phyloP scores from a whole-genome alignment of 768 basidiomycete genomes.

The Boletus fagicola region DNA sequence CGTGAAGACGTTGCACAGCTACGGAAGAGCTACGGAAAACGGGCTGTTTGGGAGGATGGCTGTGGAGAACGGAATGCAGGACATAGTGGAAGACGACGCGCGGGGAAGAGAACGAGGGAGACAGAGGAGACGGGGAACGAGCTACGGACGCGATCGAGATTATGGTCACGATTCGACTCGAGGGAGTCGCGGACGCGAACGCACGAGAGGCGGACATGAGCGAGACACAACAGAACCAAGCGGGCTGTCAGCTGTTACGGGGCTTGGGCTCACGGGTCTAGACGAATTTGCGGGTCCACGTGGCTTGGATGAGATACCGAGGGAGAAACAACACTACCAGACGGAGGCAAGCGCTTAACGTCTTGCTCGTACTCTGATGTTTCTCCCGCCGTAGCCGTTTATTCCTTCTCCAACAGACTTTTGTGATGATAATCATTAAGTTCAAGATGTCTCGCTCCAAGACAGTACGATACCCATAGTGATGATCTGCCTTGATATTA shows the following conservation, averaged over 20 bases:
- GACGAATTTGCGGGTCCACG: slow-evolving; percentile 17
- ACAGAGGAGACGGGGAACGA: slow-evolving; percentile 4
- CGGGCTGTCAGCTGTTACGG: slow-evolving; percentile 27
- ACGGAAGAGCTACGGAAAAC: slow-evolving; percentile 36
- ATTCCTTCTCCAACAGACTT: not conserved
- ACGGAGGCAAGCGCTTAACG: not conserved
- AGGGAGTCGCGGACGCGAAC: slow-evolving; percentile 14
- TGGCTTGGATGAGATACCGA: slow-evolving; percentile 12
- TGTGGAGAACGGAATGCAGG: not conserved
- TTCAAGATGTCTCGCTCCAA: not conserved
- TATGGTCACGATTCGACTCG: not conserved
- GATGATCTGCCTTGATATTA: not conserved
- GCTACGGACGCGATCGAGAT: not conserved
- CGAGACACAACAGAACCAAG: slow-evolving; percentile 11
- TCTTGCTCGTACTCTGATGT: not conserved
- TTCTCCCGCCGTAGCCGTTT: not conserved
- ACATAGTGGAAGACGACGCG: not conserved
- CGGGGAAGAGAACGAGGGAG: slow-evolving; percentile 1
- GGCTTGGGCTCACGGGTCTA: slow-evolving; percentile 27
- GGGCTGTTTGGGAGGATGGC: not conserved
- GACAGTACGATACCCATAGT: not conserved
- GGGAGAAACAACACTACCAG: slow-evolving; percentile 10
- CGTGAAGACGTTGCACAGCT: slow-evolving; percentile 58
- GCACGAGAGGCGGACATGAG: slow-evolving; percentile 1
- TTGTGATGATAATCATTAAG: not conserved